Percentiles rank a stretch among this genome's conserved stretches.
phyloP scores from a whole-genome alignment of 306 rosid species.

The Vachellia pachyceras region DNA sequence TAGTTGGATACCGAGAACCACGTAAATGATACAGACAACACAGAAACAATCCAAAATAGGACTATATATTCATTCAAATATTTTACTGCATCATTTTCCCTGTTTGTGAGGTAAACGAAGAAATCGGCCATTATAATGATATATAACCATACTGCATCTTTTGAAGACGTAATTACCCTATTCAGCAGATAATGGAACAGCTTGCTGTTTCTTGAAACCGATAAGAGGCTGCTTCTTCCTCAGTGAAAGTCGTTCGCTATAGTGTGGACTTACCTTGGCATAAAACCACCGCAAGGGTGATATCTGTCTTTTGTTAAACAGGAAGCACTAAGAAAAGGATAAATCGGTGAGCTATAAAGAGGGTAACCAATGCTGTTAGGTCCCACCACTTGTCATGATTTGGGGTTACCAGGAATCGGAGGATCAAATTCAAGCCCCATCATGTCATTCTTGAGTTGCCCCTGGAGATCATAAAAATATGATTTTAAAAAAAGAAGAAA shows the following conservation, averaged over 20 bases:
- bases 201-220: constrained; percentile 5
- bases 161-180: background rate
- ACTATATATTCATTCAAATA: background rate
- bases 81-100: background rate
- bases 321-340: constrained; percentile 27
- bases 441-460: constrained; percentile 51
- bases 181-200: constrained; percentile 5
- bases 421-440: constrained; percentile 48
- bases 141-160: background rate
- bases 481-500: no score
- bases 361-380: constrained; percentile 26
- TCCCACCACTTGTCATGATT: constrained; percentile 52
- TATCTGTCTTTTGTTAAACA: constrained; percentile 24
- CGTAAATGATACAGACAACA: background rate
- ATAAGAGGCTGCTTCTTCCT: background rate
- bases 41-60: background rate
- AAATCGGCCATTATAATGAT: background rate
- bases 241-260: background rate
- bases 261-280: constrained; percentile 32
- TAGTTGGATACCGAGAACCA: background rate
- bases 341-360: constrained; percentile 30
- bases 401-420: constrained; percentile 33
- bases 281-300: constrained; percentile 30
- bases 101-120: background rate
- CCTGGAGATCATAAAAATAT: constrained; percentile 27